Base-by-base conservation (phyloP, 2,329 filamentous ascomycete genomes). In the Curvularia sp. region DNA sequence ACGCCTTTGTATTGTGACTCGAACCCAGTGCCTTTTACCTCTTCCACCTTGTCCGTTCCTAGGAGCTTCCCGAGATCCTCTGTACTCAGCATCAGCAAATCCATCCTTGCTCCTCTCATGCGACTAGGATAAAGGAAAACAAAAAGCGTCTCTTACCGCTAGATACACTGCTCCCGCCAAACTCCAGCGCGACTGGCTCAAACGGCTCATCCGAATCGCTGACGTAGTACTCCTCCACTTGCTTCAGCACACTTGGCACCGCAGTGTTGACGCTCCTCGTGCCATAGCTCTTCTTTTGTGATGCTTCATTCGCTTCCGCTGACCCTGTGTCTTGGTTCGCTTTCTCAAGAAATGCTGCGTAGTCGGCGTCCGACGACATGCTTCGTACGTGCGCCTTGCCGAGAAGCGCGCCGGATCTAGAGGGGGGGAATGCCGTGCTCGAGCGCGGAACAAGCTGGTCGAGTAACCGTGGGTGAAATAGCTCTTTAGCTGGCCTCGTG, bases 181-280 rank as follows among this genome's bases (percentile, higher is more conserved):
- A 91, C 64, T 81, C 83, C 65, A 96, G 75, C 52, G 84, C 86
- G 5, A 97, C 91, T 3, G 87, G 86, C 74, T 90, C 87, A 77
- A 96, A 97, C 4, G 89, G 88, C 81, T 96, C 92, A 74, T 97
- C 93, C 28, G 91, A 87, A 58, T 97, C 93, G 61, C 89, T 95
- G 15, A 86, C 77, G 76, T 95, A 96, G 72, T 89, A 88, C 42
- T 82, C 84, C 56, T 89, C 81, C 3, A 77, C 69, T 18, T 67
- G 61, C 61, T 73, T 60, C 41, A 79, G 66, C 49, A 39, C 69
- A 41, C 67, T 60, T 2, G 93, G 91, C 52, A 93, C 83, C 59
- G 83, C 76, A 50, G 84, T 81, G 63, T 81, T 74, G 34, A 83
- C 78, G 48, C 71, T 73, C 67, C 74, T 74, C 28, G 75, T 74